These are phyloP conservation scores for Adenanthera pavonina DNA, from an alignment of 306 rosid species.

Conservation along the genomic window DNA sequence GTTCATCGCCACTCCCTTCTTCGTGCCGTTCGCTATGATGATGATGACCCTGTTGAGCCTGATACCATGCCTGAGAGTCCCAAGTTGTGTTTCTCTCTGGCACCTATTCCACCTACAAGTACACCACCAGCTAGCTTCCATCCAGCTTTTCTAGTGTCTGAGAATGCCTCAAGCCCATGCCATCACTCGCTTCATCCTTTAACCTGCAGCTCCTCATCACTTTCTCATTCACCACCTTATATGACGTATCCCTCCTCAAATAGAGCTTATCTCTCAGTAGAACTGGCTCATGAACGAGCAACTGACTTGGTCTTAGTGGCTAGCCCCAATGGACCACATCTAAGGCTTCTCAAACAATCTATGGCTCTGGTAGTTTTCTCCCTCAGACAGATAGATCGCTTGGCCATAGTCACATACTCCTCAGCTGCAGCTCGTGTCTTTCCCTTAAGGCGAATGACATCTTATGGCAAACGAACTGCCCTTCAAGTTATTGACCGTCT, in stretches of 20 bases:
- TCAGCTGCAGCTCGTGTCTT: slow-evolving; percentile 57
- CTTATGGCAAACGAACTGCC: slow-evolving; percentile 67
- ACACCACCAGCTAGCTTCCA: slow-evolving; percentile 58
- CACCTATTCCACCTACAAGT: slow-evolving; percentile 54
- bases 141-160: slow-evolving; percentile 55
- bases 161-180: slow-evolving; percentile 55
- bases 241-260: slow-evolving; percentile 55
- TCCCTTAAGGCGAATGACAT: slow-evolving; percentile 68
- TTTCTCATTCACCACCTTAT: slow-evolving; percentile 62
- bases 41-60: slow-evolving; percentile 90
- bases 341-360: slow-evolving; percentile 70
- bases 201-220: slow-evolving; percentile 64
- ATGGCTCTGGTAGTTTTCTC: slow-evolving; percentile 72
- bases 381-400: slow-evolving; percentile 58
- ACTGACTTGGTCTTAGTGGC: slow-evolving; percentile 55
- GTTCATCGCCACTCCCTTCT: slow-evolving; percentile 84
- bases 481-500: slow-evolving; percentile 60
- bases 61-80: slow-evolving; percentile 58
- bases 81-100: slow-evolving; percentile 71
- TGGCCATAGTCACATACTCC: slow-evolving; percentile 69
- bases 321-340: slow-evolving; percentile 62
- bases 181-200: slow-evolving; percentile 54
- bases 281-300: slow-evolving; percentile 53
- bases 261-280: slow-evolving; percentile 59
- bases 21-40: slow-evolving; percentile 83